These are phyloP conservation scores for Penicillium cinerascens DNA, from an alignment of 495 filamentous ascomycete genomes.

Conservation along the genomic window DNA sequence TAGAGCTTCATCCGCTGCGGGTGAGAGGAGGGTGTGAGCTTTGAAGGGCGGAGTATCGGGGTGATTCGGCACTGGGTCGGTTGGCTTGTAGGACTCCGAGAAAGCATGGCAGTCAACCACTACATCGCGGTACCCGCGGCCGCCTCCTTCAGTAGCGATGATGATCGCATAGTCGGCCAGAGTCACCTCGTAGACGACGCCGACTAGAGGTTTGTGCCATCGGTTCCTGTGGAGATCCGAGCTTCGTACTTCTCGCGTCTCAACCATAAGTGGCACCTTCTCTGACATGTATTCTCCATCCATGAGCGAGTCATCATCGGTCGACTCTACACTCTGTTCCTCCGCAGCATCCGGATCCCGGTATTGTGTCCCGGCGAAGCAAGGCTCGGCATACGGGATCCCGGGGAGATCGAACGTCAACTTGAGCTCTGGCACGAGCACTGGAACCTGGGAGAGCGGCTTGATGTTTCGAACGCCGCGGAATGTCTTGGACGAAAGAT, in stretches of 20 bases:
- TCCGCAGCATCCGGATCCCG: constrained; percentile 39
- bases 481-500: constrained; percentile 74
- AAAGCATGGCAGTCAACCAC: constrained; percentile 71
- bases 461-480: constrained; percentile 69
- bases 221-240: constrained; percentile 42
- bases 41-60: constrained; percentile 44
- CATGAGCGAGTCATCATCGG: constrained; percentile 7
- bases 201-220: constrained; percentile 79
- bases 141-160: constrained; percentile 86
- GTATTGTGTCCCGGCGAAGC: constrained; percentile 77
- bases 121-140: constrained; percentile 76
- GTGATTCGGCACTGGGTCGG: constrained; percentile 36
- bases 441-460: constrained; percentile 73
- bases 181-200: constrained; percentile 93
- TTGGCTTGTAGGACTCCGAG: constrained; percentile 37
- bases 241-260: constrained; percentile 5
- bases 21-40: constrained; percentile 60
- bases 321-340: constrained; percentile 2
- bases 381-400: constrained; percentile 83
- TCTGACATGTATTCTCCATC: constrained; percentile 24
- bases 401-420: constrained; percentile 85
- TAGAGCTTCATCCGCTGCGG: constrained; percentile 22
- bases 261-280: constrained; percentile 29
- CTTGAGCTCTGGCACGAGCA: constrained; percentile 69
- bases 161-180: constrained; percentile 76